Percentiles rank a stretch among this genome's conserved stretches.
These are phyloP conservation scores for Cryptosporidium tyzzeri DNA, from an alignment of 169 alveolate species.

Conservation along the genomic window DNA sequence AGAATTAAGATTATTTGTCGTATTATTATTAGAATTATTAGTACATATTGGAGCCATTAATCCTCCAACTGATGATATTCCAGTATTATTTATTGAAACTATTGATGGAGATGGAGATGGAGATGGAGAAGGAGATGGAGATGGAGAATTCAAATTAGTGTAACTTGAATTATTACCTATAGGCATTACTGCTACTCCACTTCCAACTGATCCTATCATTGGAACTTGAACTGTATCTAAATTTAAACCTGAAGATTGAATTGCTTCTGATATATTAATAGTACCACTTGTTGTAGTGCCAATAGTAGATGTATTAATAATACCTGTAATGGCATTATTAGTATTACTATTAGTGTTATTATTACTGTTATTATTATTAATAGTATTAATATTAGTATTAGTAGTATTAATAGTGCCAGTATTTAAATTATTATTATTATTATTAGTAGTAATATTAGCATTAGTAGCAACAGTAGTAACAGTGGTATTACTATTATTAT, in stretches of 20 bases:
- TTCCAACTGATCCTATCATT: background rate
- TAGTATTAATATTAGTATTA: background rate
- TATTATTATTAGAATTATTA: background rate
- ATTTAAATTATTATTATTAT: background rate
- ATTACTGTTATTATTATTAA: background rate
- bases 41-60: background rate
- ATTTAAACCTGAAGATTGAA: background rate
- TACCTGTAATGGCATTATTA: too few species aligned
- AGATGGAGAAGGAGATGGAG: background rate
- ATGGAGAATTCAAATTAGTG: background rate
- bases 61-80: background rate
- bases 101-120: constrained; percentile 11
- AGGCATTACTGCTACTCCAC: background rate
- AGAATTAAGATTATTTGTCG: background rate
- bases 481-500: too few species aligned
- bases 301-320: background rate
- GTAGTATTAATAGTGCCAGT: background rate
- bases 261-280: background rate
- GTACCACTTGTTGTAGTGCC: background rate
- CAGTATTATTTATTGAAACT: background rate
- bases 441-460: too few species aligned
- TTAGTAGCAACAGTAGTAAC: too few species aligned
- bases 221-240: background rate
- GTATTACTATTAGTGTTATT: background rate
- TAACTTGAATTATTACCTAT: background rate